These are phyloP conservation scores for Knoxia roxburghii DNA, from an alignment of 257 asterid species.

Conservation along the genomic window DNA sequence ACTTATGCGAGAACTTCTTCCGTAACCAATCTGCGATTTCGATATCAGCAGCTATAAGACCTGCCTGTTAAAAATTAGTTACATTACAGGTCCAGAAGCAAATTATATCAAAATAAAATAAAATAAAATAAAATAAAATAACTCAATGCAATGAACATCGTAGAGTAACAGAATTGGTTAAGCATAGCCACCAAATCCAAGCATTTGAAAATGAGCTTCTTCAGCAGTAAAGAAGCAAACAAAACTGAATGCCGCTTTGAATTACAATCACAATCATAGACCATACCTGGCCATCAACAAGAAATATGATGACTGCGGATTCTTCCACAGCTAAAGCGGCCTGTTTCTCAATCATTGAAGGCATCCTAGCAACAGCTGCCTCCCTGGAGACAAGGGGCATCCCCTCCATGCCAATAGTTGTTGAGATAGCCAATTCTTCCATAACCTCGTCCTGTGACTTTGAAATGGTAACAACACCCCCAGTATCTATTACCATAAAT, in stretches of 20 bases:
- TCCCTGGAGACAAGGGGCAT: constrained; percentile 87
- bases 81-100: constrained; percentile 15
- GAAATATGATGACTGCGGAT: constrained; percentile 75
- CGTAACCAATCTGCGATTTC: constrained; percentile 96
- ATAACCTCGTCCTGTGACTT: constrained; percentile 61
- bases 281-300: constrained; percentile 96
- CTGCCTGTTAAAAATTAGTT: constrained; percentile 72
- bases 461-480: constrained; percentile 83
- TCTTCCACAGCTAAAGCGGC: constrained; percentile 89
- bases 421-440: constrained; percentile 80
- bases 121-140: not conserved
- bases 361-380: constrained; percentile 96
- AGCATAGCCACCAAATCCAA: not conserved
- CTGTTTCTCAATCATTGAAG: constrained; percentile 89
- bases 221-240: not conserved
- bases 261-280: constrained; percentile 28
- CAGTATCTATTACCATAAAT: constrained; percentile 89
- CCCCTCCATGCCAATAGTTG: constrained; percentile 99
- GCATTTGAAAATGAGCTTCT: constrained; percentile 13
- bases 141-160: not conserved
- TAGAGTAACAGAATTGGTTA: not conserved
- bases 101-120: not conserved
- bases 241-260: constrained; percentile 13
- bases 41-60: constrained; percentile 81
- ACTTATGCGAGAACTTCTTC: constrained; percentile 76